Percentiles rank a stretch among this genome's conserved stretches.
Conservation (phyloP, 2,329 filamentous ascomycete genomes). For the Cladosporium sp. region DNA sequence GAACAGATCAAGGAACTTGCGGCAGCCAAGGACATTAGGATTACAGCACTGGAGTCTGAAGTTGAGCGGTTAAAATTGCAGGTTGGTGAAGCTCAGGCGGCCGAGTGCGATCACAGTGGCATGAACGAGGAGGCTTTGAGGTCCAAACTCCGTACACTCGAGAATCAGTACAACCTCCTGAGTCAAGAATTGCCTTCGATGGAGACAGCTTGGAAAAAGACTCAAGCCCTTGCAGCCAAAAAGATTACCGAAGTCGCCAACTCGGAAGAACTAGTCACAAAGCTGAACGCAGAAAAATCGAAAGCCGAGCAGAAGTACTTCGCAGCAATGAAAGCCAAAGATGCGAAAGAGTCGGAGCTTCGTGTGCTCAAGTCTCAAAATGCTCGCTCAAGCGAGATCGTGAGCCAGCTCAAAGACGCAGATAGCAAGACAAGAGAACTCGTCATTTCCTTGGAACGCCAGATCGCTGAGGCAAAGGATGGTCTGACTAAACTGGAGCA, state of each 20-base stretch:
- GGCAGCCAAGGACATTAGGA: constrained; percentile 75
- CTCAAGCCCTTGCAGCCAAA: constrained; percentile 78
- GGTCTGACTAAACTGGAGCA: constrained; percentile 68
- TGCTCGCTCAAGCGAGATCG: constrained; percentile 87
- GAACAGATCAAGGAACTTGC: constrained; percentile 79
- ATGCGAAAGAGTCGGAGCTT: constrained; percentile 78
- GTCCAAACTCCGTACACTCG: constrained; percentile 69
- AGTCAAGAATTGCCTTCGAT: constrained; percentile 86
- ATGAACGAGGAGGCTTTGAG: constrained; percentile 71
- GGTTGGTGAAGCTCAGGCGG: constrained; percentile 47
- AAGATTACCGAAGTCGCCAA: constrained; percentile 76
- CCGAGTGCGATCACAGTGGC: constrained; percentile 36
- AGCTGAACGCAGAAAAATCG: constrained; percentile 81
- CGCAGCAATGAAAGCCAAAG: constrained; percentile 89
- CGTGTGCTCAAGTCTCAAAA: constrained; percentile 78
- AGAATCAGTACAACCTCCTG: constrained; percentile 78
- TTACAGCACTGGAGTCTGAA: constrained; percentile 79
- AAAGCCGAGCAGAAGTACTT: constrained; percentile 99
- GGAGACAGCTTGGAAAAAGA: constrained; percentile 87
- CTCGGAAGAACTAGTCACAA: constrained; percentile 74
- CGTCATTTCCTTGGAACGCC: constrained; percentile 84
- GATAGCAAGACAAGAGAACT: constrained; percentile 75
- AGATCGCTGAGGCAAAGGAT: constrained; percentile 78
- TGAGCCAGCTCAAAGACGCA: constrained; percentile 87
- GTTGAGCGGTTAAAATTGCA: constrained; percentile 67